phyloP scores from a whole-genome alignment of 176 grass and related monocot species.

The Raddia guianensis region DNA sequence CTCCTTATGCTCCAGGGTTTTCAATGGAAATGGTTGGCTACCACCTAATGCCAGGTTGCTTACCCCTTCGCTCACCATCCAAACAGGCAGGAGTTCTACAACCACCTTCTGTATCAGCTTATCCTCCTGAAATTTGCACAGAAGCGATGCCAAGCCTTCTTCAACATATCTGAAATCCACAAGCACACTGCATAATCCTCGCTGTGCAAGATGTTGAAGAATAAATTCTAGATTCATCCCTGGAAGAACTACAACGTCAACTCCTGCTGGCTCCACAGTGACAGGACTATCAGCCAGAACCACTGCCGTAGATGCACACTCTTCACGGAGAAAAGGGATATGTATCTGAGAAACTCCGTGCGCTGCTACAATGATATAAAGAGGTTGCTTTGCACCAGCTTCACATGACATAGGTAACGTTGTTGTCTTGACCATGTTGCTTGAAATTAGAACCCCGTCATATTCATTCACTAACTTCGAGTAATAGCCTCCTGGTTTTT shows the following conservation, averaged over 20 bases:
- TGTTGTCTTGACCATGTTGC: conserved; percentile 54
- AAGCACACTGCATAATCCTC: conserved; percentile 68
- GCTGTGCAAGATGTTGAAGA: conserved; percentile 50
- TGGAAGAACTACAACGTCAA: conserved; percentile 55
- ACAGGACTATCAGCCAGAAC: conserved; percentile 59
- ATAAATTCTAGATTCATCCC: conserved; percentile 56
- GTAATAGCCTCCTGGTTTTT: conserved; percentile 74
- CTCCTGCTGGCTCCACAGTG: conserved; percentile 46
- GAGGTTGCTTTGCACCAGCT: conserved; percentile 67
- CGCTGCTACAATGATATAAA: conserved; percentile 67
- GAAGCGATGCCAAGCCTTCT: conserved; percentile 44
- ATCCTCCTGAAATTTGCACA: conserved; percentile 56
- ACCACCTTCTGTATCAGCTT: conserved; percentile 85
- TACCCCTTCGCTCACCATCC: conserved; percentile 41
- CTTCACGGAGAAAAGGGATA: conserved; percentile 53
- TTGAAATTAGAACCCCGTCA: conserved; percentile 75
- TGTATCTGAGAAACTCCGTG: conserved; percentile 37
- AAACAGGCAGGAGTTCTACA: conserved; percentile 62
- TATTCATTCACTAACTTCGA: conserved; percentile 80
- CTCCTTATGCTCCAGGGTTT: conserved; percentile 52
- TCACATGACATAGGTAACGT: conserved; percentile 60
- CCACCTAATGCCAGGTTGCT: conserved; percentile 49
- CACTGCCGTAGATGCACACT: conserved; percentile 45
- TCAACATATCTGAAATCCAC: conserved; percentile 63
- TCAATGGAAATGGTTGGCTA: conserved; percentile 50